Base-by-base conservation (phyloP, 2,329 filamentous ascomycete genomes). In the Diaporthe longicolla region DNA sequence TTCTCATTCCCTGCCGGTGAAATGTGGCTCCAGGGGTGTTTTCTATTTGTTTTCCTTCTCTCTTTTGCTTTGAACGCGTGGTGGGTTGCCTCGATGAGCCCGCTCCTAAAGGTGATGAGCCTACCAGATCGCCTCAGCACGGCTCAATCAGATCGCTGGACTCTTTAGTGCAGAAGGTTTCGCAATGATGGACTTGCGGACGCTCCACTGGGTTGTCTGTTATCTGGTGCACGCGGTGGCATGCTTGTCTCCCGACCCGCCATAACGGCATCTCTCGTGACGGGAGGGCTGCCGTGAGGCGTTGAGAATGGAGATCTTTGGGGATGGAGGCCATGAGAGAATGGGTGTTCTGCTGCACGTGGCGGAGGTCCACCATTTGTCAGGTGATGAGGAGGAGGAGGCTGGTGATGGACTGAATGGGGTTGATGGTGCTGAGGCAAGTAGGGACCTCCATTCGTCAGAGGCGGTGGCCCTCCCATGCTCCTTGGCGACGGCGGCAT, bases 171-270 rank as follows among this genome's bases (percentile, higher is more conserved):
- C 71, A 95, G 87, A 65, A 95, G 82, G 79, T 95, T 95, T 78
- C 92, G 90, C 75, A 95, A 82, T 13, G 93, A 95, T 15, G 93
- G 93, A 79, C 92, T 95, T 21, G 93, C 93, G 79, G 93, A 95
- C 5, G 93, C 93, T n/a, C 93, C 93, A 68, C 89, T 89, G 40
- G 87, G 83, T 43, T 87, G 85, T 63, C 88, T 84, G 26, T 76
- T 81, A 65, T 89, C 87, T 70, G 81, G 73, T 58, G 81, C 76
- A 61, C 77, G 77, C 79, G 81, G 77, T 72, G 84, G 77, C 43
- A 79, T 77, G 61, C 78, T 78, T 24, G 79, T 74, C 65, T 83
- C 78, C 59, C 82, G 76, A 50, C 78, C 80, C 76, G 82, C 78
- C 4, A 78, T 72, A 19, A 80, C 77, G 17, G 83, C 82, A n/a